Base-by-base conservation (phyloP, 2,329 filamentous ascomycete species). In the Exophiala alcalophila region DNA sequence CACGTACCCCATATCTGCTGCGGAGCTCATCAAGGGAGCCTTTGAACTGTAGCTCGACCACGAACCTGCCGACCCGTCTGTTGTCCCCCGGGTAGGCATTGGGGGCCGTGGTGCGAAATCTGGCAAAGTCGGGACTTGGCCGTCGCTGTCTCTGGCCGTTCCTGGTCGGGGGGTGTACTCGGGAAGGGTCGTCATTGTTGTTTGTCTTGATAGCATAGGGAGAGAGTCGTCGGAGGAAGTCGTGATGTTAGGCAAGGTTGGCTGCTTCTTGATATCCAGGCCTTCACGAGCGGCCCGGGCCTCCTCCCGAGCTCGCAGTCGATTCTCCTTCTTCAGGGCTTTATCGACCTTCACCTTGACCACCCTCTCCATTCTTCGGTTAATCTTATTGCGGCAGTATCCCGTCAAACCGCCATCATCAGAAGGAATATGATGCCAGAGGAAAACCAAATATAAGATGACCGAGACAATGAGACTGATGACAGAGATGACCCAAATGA, bases 371-470 rank as follows among this genome's bases (percentile, higher is more conserved):
- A 98, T 74, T 54, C 89, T 76, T 57, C 80, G 83, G 66, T 94
- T 94, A 62, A 95, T 83, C 70, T 97, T 97, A 31, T 89, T 83
- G 49, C 86, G 84, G 62, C 92, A 97, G 68, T 94, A 98, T 18
- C 82, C 81, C 4, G 80, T 80, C 20, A 98, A 73, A 5, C 85
- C 83, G 4, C 88, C 87, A 59, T 96, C 89, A 8, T 80, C 73
- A 24, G 77, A 77, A 1, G 90, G 89, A 49, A 98, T 91, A 66
- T 91, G 92, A 65, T 92, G 86, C 78, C 86, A 95, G 4, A 98
- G 75, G 64, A 95, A 98, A 57, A 87, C 78, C 25, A 95, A 65
- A 65, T 94, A 97, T 47, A 94, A 81, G 1, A 94, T 57, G 15
- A 81, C 70, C 0, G 86, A 88, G 7, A 86, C 60, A n/a, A 91